A percentile compares a stretch with the other conserved stretches of the same genome.
Conservation (phyloP, 148 eudicot species). For the Cornus kousa region DNA sequence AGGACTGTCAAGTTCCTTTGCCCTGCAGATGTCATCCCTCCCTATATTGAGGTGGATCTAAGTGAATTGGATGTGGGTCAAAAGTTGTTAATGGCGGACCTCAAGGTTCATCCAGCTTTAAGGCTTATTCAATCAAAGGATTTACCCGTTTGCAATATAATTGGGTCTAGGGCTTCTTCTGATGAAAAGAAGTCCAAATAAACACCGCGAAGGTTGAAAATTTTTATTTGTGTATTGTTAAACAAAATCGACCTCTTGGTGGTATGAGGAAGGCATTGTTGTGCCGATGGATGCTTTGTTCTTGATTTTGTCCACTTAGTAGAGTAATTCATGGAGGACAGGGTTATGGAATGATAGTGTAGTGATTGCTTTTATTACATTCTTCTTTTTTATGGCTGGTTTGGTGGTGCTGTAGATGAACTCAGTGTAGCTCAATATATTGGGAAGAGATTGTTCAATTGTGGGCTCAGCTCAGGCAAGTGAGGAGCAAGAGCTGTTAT, state of each 20-base stretch:
- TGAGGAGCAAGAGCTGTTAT: no score
- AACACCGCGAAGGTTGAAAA: not conserved
- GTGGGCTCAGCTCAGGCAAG: no score
- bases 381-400: not conserved
- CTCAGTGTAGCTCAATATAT: no score
- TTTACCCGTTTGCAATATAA: conserved; percentile 66
- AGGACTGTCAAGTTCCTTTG: conserved; percentile 77
- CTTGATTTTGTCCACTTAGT: not conserved
- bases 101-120: conserved; percentile 84
- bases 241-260: conserved; percentile 6
- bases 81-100: conserved; percentile 71
- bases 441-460: no score
- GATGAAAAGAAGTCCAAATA: conserved; percentile 60
- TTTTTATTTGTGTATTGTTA: not conserved
- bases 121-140: conserved; percentile 61
- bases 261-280: not conserved
- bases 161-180: conserved; percentile 79
- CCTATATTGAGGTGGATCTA: conserved; percentile 83
- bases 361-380: not conserved
- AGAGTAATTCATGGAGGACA: not conserved
- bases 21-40: conserved; percentile 91
- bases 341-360: not conserved
- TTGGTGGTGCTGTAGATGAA: no score
- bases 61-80: conserved; percentile 87
- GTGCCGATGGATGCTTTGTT: not conserved